These are phyloP conservation scores for Colletotrichum plurivorum DNA, from an alignment of 2,329 filamentous ascomycete species.

Conservation along the genomic window DNA sequence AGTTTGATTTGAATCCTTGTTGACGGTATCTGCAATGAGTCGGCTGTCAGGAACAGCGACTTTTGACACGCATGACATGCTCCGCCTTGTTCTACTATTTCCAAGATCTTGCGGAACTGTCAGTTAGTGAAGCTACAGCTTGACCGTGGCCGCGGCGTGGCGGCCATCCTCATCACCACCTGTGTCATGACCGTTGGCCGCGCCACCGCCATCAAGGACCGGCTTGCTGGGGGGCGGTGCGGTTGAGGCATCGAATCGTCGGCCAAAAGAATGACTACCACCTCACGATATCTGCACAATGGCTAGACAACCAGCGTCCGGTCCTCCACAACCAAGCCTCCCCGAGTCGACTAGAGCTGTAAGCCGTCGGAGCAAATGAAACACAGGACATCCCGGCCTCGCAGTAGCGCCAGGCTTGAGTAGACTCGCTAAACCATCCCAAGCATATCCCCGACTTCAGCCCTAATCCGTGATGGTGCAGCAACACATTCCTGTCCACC, in stretches of 20 bases:
- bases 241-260: too few relatives aligned
- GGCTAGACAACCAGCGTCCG: too few relatives aligned
- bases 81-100: too few relatives aligned
- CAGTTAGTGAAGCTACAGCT: background rate
- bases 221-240: too few relatives aligned
- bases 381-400: slow-evolving; percentile 2
- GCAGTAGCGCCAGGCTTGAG: slow-evolving; percentile 6
- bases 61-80: too few relatives aligned
- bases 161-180: background rate
- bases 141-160: background rate
- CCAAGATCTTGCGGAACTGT: too few relatives aligned
- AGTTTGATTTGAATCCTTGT: too few relatives aligned
- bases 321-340: too few relatives aligned
- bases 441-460: slow-evolving; percentile 25
- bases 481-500: background rate
- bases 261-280: background rate
- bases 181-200: background rate
- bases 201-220: background rate
- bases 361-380: background rate
- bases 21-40: too few relatives aligned
- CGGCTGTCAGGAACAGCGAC: too few relatives aligned
- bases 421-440: slow-evolving; percentile 12
- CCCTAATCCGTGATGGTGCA: slow-evolving; percentile 3
- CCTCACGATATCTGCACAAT: too few relatives aligned
- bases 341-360: background rate